phyloP scores from a whole-genome alignment of 129 eudicot genomes.

The Arctium lappa region DNA sequence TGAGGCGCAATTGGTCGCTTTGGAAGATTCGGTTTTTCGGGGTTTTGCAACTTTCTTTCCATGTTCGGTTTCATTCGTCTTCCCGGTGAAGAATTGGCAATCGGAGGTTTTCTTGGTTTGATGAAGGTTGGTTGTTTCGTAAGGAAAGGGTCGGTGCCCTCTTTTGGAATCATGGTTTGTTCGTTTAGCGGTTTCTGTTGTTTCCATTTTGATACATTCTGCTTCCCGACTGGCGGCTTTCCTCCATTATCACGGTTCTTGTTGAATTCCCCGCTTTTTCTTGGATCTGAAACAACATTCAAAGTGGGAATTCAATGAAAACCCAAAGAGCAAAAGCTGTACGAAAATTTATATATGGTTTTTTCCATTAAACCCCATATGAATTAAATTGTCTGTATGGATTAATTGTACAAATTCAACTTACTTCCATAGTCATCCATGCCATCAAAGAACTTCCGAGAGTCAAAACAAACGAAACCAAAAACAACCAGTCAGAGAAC shows the following conservation, averaged over 20 bases:
- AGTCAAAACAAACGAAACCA: conserved; percentile 9
- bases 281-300: conserved; percentile 67
- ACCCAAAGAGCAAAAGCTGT: conserved; percentile 34
- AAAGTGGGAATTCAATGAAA: conserved; percentile 43
- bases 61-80: conserved; percentile 44
- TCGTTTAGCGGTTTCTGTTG: conserved; percentile 28
- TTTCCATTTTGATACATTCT: conserved; percentile 32
- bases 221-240: conserved; percentile 41
- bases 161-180: conserved; percentile 28
- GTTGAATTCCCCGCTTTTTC: conserved; percentile 49
- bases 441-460: conserved; percentile 78
- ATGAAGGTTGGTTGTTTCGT: conserved; percentile 34
- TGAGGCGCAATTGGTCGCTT: conserved; percentile 45
- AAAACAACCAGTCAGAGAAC: conserved; percentile 29
- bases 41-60: conserved; percentile 39
- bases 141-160: conserved; percentile 31
- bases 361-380: not conserved
- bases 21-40: conserved; percentile 26
- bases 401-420: conserved; percentile 34
- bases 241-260: conserved; percentile 48
- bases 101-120: conserved; percentile 51
- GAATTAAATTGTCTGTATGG: not conserved
- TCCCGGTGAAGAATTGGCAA: conserved; percentile 35
- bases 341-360: not conserved
- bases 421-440: conserved; percentile 92